Base-by-base conservation (phyloP, 257 asterid species). In the Plectranthus barbatus region DNA sequence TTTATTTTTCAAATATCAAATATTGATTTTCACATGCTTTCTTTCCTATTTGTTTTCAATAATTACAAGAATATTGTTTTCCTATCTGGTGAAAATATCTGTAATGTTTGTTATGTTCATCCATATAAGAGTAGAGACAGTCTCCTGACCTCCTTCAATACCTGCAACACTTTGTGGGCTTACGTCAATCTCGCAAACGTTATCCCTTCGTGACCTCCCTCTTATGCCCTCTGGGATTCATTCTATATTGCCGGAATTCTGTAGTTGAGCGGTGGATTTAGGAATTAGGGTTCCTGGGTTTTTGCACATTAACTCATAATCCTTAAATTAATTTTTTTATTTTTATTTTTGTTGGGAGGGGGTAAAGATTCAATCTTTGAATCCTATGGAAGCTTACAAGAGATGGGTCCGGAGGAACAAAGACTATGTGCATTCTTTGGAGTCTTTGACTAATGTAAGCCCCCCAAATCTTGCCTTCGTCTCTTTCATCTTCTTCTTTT, bases 381-480 rank as follows among this genome's bases (percentile, higher is more conserved):
- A 59, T 63, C 59, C 70, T 26, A 92, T 92, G 97, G 98, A 92
- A 79, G 85, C 87, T 79, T 92, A 92, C 80, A 89, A 79, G 91
- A 81, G 86, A 77, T 92, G 95, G 95, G 90, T 92, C 31, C 72
- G 94, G 63, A 84, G 85, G 77, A 92, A 92, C 59, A 78, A 65
- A 55, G 97, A 89, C 29, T 89, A 84, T 49, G 85, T 89, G 26
- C 92, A 84, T 64, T 87, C 96, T n/a, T 70, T 92, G 67, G 94
- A 90, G 70, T 84, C 95, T 60, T 72, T 92, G 56, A 91, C 95
- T 70, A 92, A 82, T 76, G 98, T 91, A 86, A 78, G 96, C 74
- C 66, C 52, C n/a, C 56, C 68, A 18, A 31, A 9, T 14, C 56
- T 60, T 36, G 15, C 17, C 36, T 46, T 39, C 40, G 15, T 13